phyloP scores from a whole-genome alignment of 192 early-diverging fungal genomes.

The Coemansia biformis region DNA sequence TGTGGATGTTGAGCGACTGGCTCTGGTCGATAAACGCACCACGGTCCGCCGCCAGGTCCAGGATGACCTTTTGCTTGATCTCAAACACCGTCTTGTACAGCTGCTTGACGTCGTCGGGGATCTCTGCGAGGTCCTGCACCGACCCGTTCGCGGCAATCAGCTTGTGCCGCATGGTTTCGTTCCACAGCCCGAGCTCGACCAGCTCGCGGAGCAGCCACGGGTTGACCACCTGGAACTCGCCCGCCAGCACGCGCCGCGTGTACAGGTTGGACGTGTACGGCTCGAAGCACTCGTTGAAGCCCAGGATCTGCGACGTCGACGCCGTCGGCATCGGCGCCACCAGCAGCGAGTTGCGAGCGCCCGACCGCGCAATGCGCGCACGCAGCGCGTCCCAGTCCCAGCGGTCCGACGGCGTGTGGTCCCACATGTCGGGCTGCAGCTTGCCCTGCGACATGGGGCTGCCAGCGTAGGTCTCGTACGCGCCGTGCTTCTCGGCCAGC shows the following conservation, averaged over 20 bases:
- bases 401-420: slow-evolving; percentile 66
- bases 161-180: slow-evolving; percentile 87
- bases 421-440: slow-evolving; percentile 95
- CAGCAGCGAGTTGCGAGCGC: slow-evolving; percentile 89
- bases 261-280: slow-evolving; percentile 92
- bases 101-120: slow-evolving; percentile 85
- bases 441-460: slow-evolving; percentile 84
- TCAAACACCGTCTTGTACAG: slow-evolving; percentile 98
- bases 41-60: slow-evolving; percentile 96
- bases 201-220: slow-evolving; percentile 93
- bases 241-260: slow-evolving; percentile 89
- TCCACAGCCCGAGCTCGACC: slow-evolving; percentile 88
- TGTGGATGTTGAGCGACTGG: slow-evolving; percentile 92
- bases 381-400: slow-evolving; percentile 91
- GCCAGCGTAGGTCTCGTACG: slow-evolving; percentile 85
- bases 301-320: slow-evolving; percentile 93
- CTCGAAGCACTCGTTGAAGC: slow-evolving; percentile 97
- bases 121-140: slow-evolving; percentile 67
- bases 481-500: slow-evolving; percentile 70
- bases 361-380: slow-evolving; percentile 68
- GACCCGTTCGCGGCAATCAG: slow-evolving; percentile 91
- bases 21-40: slow-evolving; percentile 97
- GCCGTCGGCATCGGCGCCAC: slow-evolving; percentile 98
- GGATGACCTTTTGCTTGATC: slow-evolving; percentile 81
- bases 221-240: slow-evolving; percentile 99